Base-by-base conservation (phyloP, 225 moss, liverwort and hornwort species). In the Bryoerythrophyllum caledonicum region DNA sequence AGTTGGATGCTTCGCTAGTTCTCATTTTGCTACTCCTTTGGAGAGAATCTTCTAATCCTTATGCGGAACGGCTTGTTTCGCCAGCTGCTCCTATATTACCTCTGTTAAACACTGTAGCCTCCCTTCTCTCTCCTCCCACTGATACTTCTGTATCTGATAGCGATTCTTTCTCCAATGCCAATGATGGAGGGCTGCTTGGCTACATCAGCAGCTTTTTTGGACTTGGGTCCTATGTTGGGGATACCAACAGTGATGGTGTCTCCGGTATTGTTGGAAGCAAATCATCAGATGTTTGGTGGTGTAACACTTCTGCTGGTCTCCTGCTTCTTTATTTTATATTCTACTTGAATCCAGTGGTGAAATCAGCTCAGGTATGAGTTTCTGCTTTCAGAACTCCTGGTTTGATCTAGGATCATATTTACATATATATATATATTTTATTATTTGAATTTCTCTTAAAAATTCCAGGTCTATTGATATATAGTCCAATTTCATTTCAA, bases 21-120 rank as follows among this genome's bases (percentile, higher is more conserved):
- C 95, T 95, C 74, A 85, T 91, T 61, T 79, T 95, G 67, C 85
- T 95, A 77, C 90, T 95, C 23, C 73, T 93, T 38, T 95, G 93
- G 95, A 90, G 91, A 83, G 93, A 95, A 71, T 93, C 93, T 71
- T 80, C 90, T 74, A 95, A 95, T 79, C 93, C 91, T 30, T 93
- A 95, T 71, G 81, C 83, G 4, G 87, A 95, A 69, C 86, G 91
- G 27, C 81, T 95, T 75, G 82, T 82, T 27, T 89, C 90, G 58
- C 82, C 81, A 32, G 77, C 79, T n/a, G 90, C 93, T 65, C 93
- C 93, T 25, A 88, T 93, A 38, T 56, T 90, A 72, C 95, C 93
- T 44, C 81, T 95, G 14, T 84, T 95, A 24, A 84, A 91, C 79
- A 89, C 89, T 40, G 83, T 95, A 44, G 82, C 90, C 58, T 93